Evolutionary conservation across 139 green algal genomes (phyloP), one percentile per base, ranked within the genome.

Genomic region (Chlamydomonas incerta): DNA sequence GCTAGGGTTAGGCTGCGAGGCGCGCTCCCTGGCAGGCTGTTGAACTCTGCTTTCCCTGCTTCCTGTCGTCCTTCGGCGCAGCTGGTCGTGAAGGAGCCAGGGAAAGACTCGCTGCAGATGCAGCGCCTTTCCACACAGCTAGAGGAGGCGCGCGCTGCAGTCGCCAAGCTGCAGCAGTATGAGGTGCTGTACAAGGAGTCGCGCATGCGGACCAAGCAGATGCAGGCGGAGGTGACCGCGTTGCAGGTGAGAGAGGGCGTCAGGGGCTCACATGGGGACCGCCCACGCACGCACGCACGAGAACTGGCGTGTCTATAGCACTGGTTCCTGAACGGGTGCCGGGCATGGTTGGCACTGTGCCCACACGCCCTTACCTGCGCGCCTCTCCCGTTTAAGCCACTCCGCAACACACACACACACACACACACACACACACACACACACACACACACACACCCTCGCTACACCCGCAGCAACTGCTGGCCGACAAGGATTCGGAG

Each of bases 151-250:
- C 67, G 68, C 3, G 62, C 52, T 0, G 55, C 68, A 5, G 20
- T 86, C 1, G 68, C 21, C 26, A 86, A 86, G 37, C 68, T 86
- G 24, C 80, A 79, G 55, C 80, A 86, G 67, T 86, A 63, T 26
- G 80, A 86, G 55, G 35, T 79, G 2, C 10, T 86, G 34, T 86
- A 86, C 80, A 86, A 86, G 68, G 80, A 86, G 52, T 72, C 80
- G 3, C 46, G 68, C 3, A 86, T 86, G 68, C 80, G 80, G 1
- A 63, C 80, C 2, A 86, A 79, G 34, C 80, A 86, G 8, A 86
- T 86, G 80, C 67, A 79, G 55, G 68, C 71, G 28, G 80, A 86
- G 57, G 68, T 86, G 2, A 26, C 80, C 4, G n/a, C 67, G 2
- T 24, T 85, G 67, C 80, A 85, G 80, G 80, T 85, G 46, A 18